phyloP scores from a whole-genome alignment of 2,329 filamentous ascomycete species.

The Exophiala sp. region DNA sequence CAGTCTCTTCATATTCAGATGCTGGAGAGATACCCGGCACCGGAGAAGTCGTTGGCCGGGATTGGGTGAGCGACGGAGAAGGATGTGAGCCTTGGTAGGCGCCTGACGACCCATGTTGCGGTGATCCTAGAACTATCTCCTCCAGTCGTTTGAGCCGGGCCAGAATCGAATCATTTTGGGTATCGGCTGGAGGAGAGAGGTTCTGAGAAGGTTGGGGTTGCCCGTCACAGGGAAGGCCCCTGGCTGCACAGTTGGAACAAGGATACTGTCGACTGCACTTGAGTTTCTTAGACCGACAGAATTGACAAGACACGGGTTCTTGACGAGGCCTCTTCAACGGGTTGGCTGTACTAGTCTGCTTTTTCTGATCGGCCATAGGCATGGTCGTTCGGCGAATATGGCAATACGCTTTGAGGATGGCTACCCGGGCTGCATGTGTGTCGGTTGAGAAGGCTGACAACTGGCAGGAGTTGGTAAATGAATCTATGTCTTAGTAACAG shows the following conservation, averaged over 20 bases:
- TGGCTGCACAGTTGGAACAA: slow-evolving; percentile 44
- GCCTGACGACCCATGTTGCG: neutral
- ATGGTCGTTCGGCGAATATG: too few relatives aligned
- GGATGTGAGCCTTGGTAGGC: neutral
- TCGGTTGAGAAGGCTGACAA: too few relatives aligned
- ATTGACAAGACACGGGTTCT: slow-evolving; percentile 39
- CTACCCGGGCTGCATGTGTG: too few relatives aligned
- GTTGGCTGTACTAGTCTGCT: slow-evolving; percentile 5
- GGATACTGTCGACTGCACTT: slow-evolving; percentile 51
- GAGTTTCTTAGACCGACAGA: slow-evolving; percentile 42
- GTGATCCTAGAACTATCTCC: slow-evolving; percentile 21
- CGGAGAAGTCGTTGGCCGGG: neutral
- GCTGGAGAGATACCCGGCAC: slow-evolving; percentile 13
- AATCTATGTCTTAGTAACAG: too few relatives aligned
- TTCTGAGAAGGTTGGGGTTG: slow-evolving; percentile 1
- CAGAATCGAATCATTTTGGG: slow-evolving; percentile 18
- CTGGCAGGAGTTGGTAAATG: too few relatives aligned
- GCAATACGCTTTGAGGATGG: too few relatives aligned
- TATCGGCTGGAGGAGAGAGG: neutral
- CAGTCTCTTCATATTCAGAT: slow-evolving; percentile 19
- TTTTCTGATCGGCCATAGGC: neutral
- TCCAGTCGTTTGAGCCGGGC: slow-evolving; percentile 23
- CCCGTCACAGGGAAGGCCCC: slow-evolving; percentile 30
- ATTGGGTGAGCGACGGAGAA: neutral
- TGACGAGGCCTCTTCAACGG: slow-evolving; percentile 29